Evolutionary conservation across 1,284 basidiomycete genomes (phyloP).

Genomic region (Mycocalia duriaeana): DNA sequence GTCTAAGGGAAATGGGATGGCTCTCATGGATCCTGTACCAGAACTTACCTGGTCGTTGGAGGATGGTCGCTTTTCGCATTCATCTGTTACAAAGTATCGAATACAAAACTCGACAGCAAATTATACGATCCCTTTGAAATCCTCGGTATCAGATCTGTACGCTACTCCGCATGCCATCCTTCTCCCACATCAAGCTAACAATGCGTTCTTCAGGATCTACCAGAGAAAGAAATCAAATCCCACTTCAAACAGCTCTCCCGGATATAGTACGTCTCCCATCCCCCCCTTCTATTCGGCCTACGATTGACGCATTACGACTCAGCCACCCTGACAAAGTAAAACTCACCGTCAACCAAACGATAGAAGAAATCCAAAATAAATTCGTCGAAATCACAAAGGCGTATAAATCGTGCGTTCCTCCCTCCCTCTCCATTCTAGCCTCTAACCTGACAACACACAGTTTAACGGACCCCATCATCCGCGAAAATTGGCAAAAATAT

Average conservation of each 20-base stretch:
- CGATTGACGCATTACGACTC: too few species aligned
- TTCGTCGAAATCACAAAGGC: constrained; percentile 97
- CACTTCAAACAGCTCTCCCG: constrained; percentile 94
- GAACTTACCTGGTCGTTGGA: constrained; percentile 54
- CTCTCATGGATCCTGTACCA: constrained; percentile 15
- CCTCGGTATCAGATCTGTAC: constrained; percentile 74
- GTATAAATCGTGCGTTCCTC: constrained; percentile 78
- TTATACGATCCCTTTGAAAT: constrained; percentile 96
- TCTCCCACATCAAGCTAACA: background rate
- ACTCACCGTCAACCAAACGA: constrained; percentile 78
- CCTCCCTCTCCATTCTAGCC: background rate
- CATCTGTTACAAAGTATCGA: constrained; percentile 65
- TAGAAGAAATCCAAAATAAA: constrained; percentile 83
- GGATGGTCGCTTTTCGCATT: constrained; percentile 79
- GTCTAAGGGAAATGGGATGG: background rate
- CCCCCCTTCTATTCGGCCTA: too few species aligned
- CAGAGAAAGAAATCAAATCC: constrained; percentile 93
- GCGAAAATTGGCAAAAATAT: constrained; percentile 87
- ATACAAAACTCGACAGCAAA: constrained; percentile 56
- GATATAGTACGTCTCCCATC: constrained; percentile 60
- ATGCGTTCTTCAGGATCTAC: constrained; percentile 40
- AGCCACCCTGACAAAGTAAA: constrained; percentile 98
- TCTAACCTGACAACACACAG: constrained; percentile 32
- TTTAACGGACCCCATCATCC: constrained; percentile 89
- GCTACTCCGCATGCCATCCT: constrained; percentile 13